Evolutionary conservation across 2,329 filamentous ascomycete genomes (phyloP), one percentile per base, ranked within the genome.

Genomic region (Neofusicoccum cordaticola): DNA sequence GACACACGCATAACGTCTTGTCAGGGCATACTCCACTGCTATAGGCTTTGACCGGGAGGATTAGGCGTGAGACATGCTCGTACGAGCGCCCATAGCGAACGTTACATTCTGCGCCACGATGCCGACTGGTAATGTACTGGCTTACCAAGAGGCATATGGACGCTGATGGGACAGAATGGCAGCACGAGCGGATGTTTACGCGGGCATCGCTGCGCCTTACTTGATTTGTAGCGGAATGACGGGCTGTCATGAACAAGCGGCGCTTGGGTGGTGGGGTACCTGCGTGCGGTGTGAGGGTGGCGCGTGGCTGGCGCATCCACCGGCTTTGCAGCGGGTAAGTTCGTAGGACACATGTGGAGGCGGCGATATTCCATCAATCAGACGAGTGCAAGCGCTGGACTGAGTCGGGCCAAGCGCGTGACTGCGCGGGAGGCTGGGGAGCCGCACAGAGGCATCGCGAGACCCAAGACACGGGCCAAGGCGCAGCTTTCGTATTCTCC

Each of bases 341-440:
- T 22, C 22, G 47, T 22, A 51, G 47, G 50, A 37, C 50, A 17
- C 17, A 19, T 37, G 50, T 52, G 50, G 50, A 52, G 50, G 50
- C 50, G 50, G 13, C 56, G 56, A 60, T 47, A 60, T 60, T 60
- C 56, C 56, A 37, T 60, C 56, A 60, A 47, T 60, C 56, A 60
- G 41, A 17, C 9, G 56, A 19, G 41, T 8, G 41, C 41, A 44
- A 31, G 9, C 22, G 5, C 37, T 17, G 17, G 39, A 22, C 27
- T 45, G 53, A 58, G 53, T 58, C 53, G 39, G 15, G 53, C 39
- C 39, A 58, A 34, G 56, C 41, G 56, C 56, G 56, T 47, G 56
- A 60, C 56, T 12, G 5, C 27, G n/a, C 34, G 41, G 39, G 42
- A 47, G n/a, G 56, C 56, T 47, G 8, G 56, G 48, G 56, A 60